Evolutionary conservation across 73 alveolate genomes (phyloP), one percentile per base, ranked within the genome.

Genomic region (Paramecium bursaria): DNA sequence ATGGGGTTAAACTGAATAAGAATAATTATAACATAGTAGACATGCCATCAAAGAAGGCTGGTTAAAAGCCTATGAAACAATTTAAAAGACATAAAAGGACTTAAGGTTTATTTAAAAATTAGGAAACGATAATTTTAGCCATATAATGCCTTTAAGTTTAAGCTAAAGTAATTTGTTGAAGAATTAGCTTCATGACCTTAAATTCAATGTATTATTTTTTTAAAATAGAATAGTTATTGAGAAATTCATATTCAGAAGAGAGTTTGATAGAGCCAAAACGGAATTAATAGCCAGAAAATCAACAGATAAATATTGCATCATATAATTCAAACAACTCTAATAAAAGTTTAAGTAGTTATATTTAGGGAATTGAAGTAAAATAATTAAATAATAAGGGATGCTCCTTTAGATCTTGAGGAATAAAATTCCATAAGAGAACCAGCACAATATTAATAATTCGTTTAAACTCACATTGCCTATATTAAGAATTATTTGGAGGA

Each of bases 61-160:
- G 82, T 35, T 67, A 25, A 67, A 67, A 39, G 82, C 82, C 2
- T 67, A 67, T 67, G 82, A 67, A 39, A 67, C 82, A 39, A 67
- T 67, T 35, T 67, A 67, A 27, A 67, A 67, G 13, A 67, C 82
- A 4, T 13, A 67, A 39, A 67, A 67, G 60, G 82, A 67, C 22
- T 42, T 67, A 17, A 13, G 82, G 7, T 31, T 67, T 17, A 47
- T 67, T 0, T 67, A 67, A 26, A 67, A 67, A 42, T 67, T 67
- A 42, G 82, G 82, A 0, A 42, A 42, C 44, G 82, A 67, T 4
- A 14, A 67, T 19, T 67, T 67, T 67, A 67, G 26, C 50, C 26
- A 67, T 19, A 67, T 67, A 35, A 67, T 67, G 82, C 82, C 82
- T 10, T 17, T 67, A 5, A 67, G 82, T 67, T 53, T 67, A 39